Evolutionary conservation across 306 rosid genomes (phyloP), one percentile per base, ranked within the genome.

Genomic region (Acmispon strigosus): DNA sequence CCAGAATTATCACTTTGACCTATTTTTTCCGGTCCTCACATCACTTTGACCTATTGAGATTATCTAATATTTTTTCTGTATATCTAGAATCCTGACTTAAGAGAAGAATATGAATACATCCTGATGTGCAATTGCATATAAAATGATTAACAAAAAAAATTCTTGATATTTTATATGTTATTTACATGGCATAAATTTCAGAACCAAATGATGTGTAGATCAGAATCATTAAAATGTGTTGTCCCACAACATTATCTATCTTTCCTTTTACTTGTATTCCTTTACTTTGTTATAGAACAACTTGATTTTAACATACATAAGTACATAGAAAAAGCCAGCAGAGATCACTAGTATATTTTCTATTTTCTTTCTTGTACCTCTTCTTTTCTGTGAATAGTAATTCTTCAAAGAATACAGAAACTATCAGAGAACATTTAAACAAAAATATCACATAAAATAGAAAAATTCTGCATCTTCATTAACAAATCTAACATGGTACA

Each of bases 311-410:
- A 6, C 53, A 14, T 6, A 48, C 20, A 48, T 17, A 45, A 24
- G 18, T 54, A 44, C 61, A 56, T 64, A 56, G 58, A 6, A 12
- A 51, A 56, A 72, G 68, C 10, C 63, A 57, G 50, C 44, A 72
- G 43, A 57, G 55, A 29, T 44, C 66, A 70, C 61, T 56, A 70
- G 34, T 27, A 29, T 22, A 20, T 62, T 19, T 61, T 51, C 50
- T 51, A 41, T n/a, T 43, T 50, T 42, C 42, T 9, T 27, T 69
- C 50, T 29, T 39, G 53, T 27, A 27, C 32, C 4, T 27, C 4
- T 4, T 27, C 32, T 27, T 27, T 27, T 27, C 2, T 27, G 32
- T 27, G 32, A 27, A 27, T 27, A 27, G 32, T 27, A 27, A 2
- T 27, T 27, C 32, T 27, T 27, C 32, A 7, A 62, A 56, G 50